phyloP scores from a whole-genome alignment of 2,329 filamentous ascomycete species.

The Talaromyces sp. region DNA sequence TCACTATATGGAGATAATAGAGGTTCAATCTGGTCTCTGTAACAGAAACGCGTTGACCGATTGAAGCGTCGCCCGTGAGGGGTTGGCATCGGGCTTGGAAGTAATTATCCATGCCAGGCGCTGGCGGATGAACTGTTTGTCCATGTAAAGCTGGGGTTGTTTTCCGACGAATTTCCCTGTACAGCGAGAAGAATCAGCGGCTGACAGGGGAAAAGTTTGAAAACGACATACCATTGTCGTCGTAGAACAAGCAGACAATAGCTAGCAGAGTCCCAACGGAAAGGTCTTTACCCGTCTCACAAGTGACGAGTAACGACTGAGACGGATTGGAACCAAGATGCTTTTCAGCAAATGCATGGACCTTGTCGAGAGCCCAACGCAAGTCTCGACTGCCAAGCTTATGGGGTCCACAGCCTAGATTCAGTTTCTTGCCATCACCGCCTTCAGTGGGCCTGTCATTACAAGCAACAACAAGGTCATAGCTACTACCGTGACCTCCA shows the following conservation, averaged over 20 bases:
- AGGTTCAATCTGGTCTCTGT: constrained; percentile 28
- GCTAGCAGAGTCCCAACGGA: constrained; percentile 73
- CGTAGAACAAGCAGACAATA: constrained; percentile 67
- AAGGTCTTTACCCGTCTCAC: constrained; percentile 73
- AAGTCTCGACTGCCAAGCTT: constrained; percentile 81
- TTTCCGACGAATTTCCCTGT: constrained; percentile 27
- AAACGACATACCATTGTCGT: constrained; percentile 53
- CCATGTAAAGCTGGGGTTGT: constrained; percentile 40
- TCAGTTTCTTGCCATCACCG: constrained; percentile 39
- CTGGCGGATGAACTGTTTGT: constrained; percentile 72
- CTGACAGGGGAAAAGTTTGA: background rate
- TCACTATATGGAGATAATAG: background rate
- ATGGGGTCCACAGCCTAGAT: constrained; percentile 61
- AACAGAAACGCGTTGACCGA: constrained; percentile 90
- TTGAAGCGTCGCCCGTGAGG: constrained; percentile 78
- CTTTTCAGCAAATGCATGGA: constrained; percentile 52
- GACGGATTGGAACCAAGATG: constrained; percentile 25
- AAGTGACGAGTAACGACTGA: constrained; percentile 55
- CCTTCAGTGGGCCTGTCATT: constrained; percentile 27
- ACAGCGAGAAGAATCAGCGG: constrained; percentile 14
- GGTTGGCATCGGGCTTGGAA: constrained; percentile 72
- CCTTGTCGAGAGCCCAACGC: constrained; percentile 61
- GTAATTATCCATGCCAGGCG: constrained; percentile 78
- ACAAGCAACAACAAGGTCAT: constrained; percentile 39
- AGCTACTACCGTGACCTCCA: constrained; percentile 31